Base-by-base conservation (phyloP, 2,329 filamentous ascomycete genomes). In the Hypoxylon sp. region DNA sequence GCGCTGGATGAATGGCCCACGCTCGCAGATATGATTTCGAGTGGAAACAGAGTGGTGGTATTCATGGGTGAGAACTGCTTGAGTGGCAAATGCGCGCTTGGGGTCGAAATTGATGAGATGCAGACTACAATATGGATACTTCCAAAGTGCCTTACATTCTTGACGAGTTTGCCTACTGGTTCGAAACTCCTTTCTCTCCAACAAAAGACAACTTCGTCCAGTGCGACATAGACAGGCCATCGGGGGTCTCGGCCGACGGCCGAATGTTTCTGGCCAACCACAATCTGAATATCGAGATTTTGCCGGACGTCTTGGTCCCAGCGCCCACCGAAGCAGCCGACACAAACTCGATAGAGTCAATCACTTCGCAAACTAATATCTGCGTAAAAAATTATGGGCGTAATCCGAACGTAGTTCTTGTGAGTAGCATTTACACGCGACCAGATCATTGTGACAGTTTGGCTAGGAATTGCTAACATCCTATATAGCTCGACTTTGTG, bases 171-270 rank as follows among this genome's bases (percentile, higher is more conserved):
- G 80, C 81, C 24, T 89, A 88, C 79, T 86, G 91, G 71, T 94
- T 91, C 82, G 92, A 95, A 78, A 95, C 91, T 48, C 84, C 87
- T 0, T 94, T 86, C 79, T 88, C 92, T 70, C 88, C 90, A 68
- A 87, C 85, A 1, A 81, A 86, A 54, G 79, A 85, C 0, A 82
- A 81, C 14, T 90, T 92, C 74, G 88, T 89, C 74, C 86, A 85
- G 46, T 95, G 92, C 80, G 81, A 81, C 10, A 84, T 92, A 2
- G 85, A 92, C 75, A 86, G 92, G 6, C 92, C 92, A 0, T 55
- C 76, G 0, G 78, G 77, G 0, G 81, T 78, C 22, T 77, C 81
- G 33, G 74, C 82, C 0, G 72, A 77, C 19, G 78, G 77, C 26
- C 80, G 81, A 33, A 83, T 86, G 83, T 82, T 81, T 59, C 78